Evolutionary conservation across 495 filamentous ascomycete genomes (phyloP), one percentile per base, ranked within the genome.

Genomic region (Pyronema domesticum): DNA sequence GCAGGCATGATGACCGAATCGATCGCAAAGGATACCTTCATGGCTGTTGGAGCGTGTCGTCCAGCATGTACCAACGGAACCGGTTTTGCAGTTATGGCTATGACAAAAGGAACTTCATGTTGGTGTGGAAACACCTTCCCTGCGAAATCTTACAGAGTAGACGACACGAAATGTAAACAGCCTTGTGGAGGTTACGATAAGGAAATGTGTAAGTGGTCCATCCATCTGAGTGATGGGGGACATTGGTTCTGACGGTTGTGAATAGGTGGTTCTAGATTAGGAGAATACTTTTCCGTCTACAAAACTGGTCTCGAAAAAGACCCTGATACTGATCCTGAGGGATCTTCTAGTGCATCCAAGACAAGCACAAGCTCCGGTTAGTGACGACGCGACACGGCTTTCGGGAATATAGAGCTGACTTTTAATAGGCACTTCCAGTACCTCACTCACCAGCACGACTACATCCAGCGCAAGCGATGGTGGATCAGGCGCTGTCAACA

Each of bases 61-160:
- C 33, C 34, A 15, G 56, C 48, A 34, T 65, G 63, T 55, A 56
- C 59, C 36, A 39, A 43, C 1, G 18, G 30, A 17, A 53, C 50
- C 6, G 46, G 61, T 46, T 64, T 57, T 47, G 45, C 62, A 15
- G 62, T 65, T 30, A 58, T 61, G 61, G 76, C 61, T 35, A 65
- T 72, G 48, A 65, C 63, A 6, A 67, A 69, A 4, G 67, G 67
- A 33, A 65, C 57, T 15, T 62, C 72, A 13, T 87, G 83, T 65
- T 82, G 63, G 52, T 87, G 83, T 61, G 83, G 83, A 37, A 60
- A 74, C 37, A 61, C 63, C 37, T 67, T 82, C 36, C 83, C 83
- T 7, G 70, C 75, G 15, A 58, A 68, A 13, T 51, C 57, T 5
- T 65, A 64, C 44, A 57, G 73, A 55, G 72, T 76, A 3, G 67